These are phyloP conservation scores for Pseudogymnoascus sp. DNA, from an alignment of 2,329 filamentous ascomycete species.

Conservation along the genomic window DNA sequence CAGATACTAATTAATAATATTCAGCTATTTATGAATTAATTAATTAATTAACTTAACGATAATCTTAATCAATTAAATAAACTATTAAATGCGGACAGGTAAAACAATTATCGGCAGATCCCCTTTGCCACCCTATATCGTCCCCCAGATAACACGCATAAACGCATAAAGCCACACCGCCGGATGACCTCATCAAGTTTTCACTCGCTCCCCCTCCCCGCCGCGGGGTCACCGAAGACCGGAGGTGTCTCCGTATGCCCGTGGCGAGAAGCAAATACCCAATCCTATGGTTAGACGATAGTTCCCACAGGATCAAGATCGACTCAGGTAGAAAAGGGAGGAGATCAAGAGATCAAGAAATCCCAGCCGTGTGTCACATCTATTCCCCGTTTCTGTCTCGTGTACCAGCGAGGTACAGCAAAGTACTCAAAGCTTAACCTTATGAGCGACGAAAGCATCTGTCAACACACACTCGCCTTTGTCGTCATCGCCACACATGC, in stretches of 20 bases:
- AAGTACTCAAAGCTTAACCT: not conserved
- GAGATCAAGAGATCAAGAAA: not conserved
- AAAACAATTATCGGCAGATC: constrained; percentile 4
- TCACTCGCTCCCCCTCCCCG: not conserved
- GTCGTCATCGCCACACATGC: not conserved
- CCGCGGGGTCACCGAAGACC: not conserved
- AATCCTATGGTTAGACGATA: not conserved
- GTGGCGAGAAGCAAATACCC: not conserved
- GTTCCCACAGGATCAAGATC: not conserved
- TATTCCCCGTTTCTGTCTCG: not conserved
- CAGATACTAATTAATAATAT: not conserved
- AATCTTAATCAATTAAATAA: too few relatives aligned
- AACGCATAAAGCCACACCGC: constrained; percentile 3
- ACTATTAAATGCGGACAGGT: not conserved
- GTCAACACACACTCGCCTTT: not conserved
- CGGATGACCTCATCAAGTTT: constrained; percentile 2
- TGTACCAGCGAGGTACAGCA: not conserved
- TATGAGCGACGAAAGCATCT: not conserved
- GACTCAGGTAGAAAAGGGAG: not conserved
- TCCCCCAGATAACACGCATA: constrained; percentile 24
- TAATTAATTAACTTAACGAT: not conserved
- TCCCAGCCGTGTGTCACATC: not conserved
- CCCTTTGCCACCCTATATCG: constrained; percentile 17
- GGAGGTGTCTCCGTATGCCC: not conserved
- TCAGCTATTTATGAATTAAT: constrained; percentile 2